Evolutionary conservation across 2,329 filamentous ascomycete genomes (phyloP).

Genomic region (Fusarium guadeloupense): DNA sequence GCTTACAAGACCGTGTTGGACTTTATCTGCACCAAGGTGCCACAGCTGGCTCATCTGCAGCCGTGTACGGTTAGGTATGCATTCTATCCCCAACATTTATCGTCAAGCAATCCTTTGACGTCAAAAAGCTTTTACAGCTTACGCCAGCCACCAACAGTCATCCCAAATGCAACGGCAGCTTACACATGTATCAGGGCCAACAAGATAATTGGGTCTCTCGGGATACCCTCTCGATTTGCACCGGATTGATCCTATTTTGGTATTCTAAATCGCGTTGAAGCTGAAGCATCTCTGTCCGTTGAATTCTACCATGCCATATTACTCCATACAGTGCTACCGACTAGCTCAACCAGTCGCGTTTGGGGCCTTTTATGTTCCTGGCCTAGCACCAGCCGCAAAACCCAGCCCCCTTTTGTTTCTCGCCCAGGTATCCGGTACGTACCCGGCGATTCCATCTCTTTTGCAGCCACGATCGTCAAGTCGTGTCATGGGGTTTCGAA

Average conservation of each 20-base stretch:
- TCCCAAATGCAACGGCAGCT: conserved; percentile 4
- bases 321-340: conserved; percentile 37
- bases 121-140: conserved; percentile 25
- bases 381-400: conserved; percentile 34
- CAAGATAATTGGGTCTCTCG: conserved; percentile 14
- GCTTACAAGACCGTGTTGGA: not conserved
- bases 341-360: conserved; percentile 28
- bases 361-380: conserved; percentile 4
- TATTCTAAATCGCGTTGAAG: conserved; percentile 38
- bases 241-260: conserved; percentile 29
- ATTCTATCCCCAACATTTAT: conserved; percentile 38
- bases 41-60: conserved; percentile 1
- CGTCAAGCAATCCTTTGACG: conserved; percentile 23
- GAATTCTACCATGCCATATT: conserved; percentile 35
- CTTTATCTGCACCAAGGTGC: conserved; percentile 5
- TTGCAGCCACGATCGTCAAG: conserved; percentile 16
- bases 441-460: conserved; percentile 20
- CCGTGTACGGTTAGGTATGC: conserved; percentile 11
- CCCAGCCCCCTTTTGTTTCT: conserved; percentile 34
- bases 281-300: conserved; percentile 30
- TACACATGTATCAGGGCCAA: conserved; percentile 4
- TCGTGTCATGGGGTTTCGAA: conserved; percentile 12
- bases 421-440: conserved; percentile 13
- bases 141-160: conserved; percentile 29
- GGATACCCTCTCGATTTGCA: conserved; percentile 5